Conservation (phyloP, 2,329 filamentous ascomycete species). For the Paecilomyces niveus region DNA sequence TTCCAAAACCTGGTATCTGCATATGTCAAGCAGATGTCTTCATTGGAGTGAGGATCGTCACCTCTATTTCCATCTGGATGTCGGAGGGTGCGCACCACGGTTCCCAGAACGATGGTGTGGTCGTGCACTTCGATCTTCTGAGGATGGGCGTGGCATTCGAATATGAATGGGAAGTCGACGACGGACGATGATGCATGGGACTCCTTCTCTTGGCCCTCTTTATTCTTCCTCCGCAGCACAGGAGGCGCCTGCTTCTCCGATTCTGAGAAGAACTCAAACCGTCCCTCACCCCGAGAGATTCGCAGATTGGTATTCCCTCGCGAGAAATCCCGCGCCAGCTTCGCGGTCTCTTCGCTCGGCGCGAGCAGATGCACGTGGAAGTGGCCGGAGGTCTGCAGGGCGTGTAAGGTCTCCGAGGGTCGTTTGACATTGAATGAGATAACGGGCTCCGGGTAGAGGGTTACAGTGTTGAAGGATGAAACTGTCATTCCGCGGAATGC, state of each 20-base stretch:
- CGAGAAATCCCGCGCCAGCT: constrained; percentile 33
- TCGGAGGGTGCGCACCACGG: constrained; percentile 23
- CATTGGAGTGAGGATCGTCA: constrained; percentile 1
- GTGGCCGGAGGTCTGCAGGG: constrained; percentile 38
- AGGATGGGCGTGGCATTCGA: constrained; percentile 32
- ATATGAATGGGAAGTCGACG: constrained; percentile 30
- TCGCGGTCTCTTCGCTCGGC: constrained; percentile 22
- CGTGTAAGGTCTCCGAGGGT: constrained; percentile 50
- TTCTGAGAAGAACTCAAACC: constrained; percentile 20
- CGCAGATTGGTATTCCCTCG: constrained; percentile 31
- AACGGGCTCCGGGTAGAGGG: constrained; percentile 47
- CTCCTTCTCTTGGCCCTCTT: constrained; percentile 2
- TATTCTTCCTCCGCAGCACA: constrained; percentile 17
- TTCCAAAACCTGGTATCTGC: constrained; percentile 37
- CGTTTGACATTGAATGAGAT: constrained; percentile 56
- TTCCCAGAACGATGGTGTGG: constrained; percentile 34
- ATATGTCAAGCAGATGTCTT: constrained; percentile 33
- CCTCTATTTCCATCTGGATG: constrained; percentile 3
- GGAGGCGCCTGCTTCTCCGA: constrained; percentile 13
- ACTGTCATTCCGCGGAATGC: constrained; percentile 49
- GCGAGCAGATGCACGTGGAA: constrained; percentile 49
- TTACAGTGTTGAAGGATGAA: constrained; percentile 56
- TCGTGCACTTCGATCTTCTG: constrained; percentile 31
- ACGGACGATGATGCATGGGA: not conserved
- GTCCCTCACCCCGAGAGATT: constrained; percentile 17